Conservation (phyloP, 805 yeast species). For the Zygosaccharomyces rouxii region DNA sequence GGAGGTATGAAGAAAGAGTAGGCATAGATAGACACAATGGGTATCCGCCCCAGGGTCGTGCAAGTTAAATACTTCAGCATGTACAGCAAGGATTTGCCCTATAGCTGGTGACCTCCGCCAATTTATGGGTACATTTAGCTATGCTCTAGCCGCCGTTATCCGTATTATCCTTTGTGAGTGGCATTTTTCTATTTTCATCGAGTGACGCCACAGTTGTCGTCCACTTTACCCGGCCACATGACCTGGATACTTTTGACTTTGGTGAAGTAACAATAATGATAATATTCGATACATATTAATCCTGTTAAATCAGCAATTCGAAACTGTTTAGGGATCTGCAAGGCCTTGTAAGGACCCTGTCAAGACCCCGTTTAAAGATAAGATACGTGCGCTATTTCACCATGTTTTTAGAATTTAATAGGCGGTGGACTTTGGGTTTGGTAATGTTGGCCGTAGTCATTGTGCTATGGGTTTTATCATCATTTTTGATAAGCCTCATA, state of each 20-base stretch:
- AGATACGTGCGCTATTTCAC: neutral
- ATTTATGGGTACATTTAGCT: too few relatives aligned
- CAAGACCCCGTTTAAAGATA: too few relatives aligned
- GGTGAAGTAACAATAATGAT: neutral
- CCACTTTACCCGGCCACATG: neutral
- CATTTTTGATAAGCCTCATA: slow-evolving; percentile 74
- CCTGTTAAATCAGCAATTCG: neutral
- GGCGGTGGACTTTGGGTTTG: slow-evolving; percentile 72
- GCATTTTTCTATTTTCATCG: neutral
- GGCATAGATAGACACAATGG: too few relatives aligned
- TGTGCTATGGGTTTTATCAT: slow-evolving; percentile 84
- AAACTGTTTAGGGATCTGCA: neutral
- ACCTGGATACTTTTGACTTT: neutral
- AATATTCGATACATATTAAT: neutral
- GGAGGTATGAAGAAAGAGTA: too few relatives aligned
- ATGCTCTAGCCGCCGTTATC: neutral
- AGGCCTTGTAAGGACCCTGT: too few relatives aligned
- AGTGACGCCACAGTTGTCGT: neutral
- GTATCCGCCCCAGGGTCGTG: too few relatives aligned
- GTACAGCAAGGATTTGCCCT: too few relatives aligned
- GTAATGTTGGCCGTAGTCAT: slow-evolving; percentile 70
- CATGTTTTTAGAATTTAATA: slow-evolving; percentile 17
- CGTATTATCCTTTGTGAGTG: neutral
- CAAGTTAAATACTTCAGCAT: too few relatives aligned
- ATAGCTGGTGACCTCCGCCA: too few relatives aligned